Conservation (phyloP, 1,284 basidiomycete genomes). For the Pseudozyma pruni region DNA sequence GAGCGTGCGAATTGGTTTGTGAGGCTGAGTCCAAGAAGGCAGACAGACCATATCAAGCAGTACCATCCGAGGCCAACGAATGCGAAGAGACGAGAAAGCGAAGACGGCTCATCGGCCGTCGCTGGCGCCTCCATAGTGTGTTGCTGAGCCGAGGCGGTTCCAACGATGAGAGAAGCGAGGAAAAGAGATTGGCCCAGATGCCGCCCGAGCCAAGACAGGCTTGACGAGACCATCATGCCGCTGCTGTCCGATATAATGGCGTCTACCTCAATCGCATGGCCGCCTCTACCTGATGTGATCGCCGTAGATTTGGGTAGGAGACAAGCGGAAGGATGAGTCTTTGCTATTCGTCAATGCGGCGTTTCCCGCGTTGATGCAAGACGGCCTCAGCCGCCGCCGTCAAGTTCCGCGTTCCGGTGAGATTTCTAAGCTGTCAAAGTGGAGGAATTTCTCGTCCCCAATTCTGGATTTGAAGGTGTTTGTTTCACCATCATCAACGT, state of each 20-base stretch:
- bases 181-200: background rate
- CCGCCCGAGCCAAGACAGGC: background rate
- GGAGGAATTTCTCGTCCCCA: conserved; percentile 10
- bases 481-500: conserved; percentile 4
- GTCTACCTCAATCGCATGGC: too few relatives aligned
- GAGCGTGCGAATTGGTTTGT: conserved; percentile 11
- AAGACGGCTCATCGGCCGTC: background rate
- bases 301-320: too few relatives aligned
- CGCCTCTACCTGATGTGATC: too few relatives aligned
- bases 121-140: background rate
- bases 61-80: conserved; percentile 75
- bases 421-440: background rate
- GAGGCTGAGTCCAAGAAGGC: conserved; percentile 78
- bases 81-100: conserved; percentile 2
- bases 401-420: too few relatives aligned
- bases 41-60: conserved; percentile 77
- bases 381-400: too few relatives aligned
- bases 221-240: background rate
- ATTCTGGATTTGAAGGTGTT: background rate
- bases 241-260: too few relatives aligned
- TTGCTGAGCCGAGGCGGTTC: background rate
- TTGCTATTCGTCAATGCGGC: too few relatives aligned
- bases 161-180: conserved; percentile 1
- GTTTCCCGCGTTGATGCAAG: too few relatives aligned
- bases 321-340: too few relatives aligned